Evolutionary conservation across 805 yeast species (phyloP), one percentile per base, ranked within the genome.

Genomic region (Dipodascus geniculatus): DNA sequence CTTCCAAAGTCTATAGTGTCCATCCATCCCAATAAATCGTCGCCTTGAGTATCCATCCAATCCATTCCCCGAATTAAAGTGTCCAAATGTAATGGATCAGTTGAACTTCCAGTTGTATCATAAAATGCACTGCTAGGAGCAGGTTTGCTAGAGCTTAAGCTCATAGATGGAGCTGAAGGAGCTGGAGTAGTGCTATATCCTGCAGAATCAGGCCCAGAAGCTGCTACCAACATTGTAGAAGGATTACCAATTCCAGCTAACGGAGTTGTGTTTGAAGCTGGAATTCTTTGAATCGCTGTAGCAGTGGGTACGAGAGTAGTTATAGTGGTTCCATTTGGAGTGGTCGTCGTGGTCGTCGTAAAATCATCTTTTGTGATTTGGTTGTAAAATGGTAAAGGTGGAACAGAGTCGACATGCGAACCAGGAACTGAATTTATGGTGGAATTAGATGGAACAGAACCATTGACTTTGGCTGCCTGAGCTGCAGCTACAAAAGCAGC

Each of bases 11-110:
- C 44, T 17, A 38, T 58, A 42, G 53, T 54, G 31, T 87, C 96
- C 72, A 90, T 85, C 96, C 96, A 90, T 11, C 97, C 97, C 49
- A 90, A 71, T 62, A 90, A 85, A 65, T 90, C 97, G 63, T 90
- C 97, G 49, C 76, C 77, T 52, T 82, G 87, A 31, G 81, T 83
- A 63, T 87, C 89, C 64, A 83, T 77, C 96, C 95, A 87, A 28
- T 88, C 90, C 33, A 83, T 80, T 23, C 89, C 85, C 60, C 86
- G 93, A 65, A 68, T 54, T n/a, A 68, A 53, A 2, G 65, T 57
- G 42, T 65, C 65, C 6, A 65, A 48, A 49, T 65, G 65, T 16
- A 57, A 49, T 2, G 61, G 62, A 51, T 61, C 63, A 42, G 56
- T 60, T 9, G 62, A 56, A 8, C 62, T 61, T 8, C 62, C 63